Evolutionary conservation across 2,329 filamentous ascomycete genomes (phyloP).

Genomic region (Dryadomyces sulphureus): DNA sequence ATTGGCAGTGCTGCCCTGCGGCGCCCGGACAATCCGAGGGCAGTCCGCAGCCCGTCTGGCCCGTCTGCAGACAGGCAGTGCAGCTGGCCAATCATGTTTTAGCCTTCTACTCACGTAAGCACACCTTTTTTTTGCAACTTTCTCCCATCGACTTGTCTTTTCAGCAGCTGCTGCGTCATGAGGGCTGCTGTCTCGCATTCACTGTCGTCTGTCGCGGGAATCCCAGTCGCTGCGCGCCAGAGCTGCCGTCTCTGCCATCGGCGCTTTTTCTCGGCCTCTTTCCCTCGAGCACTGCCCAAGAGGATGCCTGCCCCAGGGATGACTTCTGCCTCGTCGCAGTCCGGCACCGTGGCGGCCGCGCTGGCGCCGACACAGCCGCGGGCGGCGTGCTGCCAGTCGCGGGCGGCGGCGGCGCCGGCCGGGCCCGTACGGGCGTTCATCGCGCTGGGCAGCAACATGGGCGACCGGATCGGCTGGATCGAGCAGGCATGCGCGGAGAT

Average conservation of each 20-base stretch:
- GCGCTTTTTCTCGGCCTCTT: too few relatives aligned
- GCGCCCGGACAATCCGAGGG: too few relatives aligned
- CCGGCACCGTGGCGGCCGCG: background rate
- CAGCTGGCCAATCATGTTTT: too few relatives aligned
- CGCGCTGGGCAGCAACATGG: slow-evolving; percentile 84
- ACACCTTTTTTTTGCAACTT: too few relatives aligned
- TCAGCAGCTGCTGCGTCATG: background rate
- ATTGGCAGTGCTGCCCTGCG: too few relatives aligned
- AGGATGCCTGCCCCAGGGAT: too few relatives aligned
- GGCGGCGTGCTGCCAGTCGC: slow-evolving; percentile 7
- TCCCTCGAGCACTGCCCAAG: too few relatives aligned
- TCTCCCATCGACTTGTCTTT: too few relatives aligned
- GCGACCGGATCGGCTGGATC: slow-evolving; percentile 71
- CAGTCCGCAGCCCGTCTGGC: too few relatives aligned
- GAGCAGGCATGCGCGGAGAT: slow-evolving; percentile 71
- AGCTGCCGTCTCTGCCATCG: background rate
- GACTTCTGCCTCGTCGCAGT: background rate
- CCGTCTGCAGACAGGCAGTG: too few relatives aligned
- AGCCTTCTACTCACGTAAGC: too few relatives aligned
- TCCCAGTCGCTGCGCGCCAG: background rate
- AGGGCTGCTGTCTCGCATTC: background rate
- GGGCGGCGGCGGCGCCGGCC: background rate
- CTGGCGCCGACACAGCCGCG: slow-evolving; percentile 3
- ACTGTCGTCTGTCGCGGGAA: background rate
- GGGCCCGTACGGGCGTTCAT: slow-evolving; percentile 46